Conservation (phyloP, 441 rosid species). For the Eutrema salsugineum region DNA sequence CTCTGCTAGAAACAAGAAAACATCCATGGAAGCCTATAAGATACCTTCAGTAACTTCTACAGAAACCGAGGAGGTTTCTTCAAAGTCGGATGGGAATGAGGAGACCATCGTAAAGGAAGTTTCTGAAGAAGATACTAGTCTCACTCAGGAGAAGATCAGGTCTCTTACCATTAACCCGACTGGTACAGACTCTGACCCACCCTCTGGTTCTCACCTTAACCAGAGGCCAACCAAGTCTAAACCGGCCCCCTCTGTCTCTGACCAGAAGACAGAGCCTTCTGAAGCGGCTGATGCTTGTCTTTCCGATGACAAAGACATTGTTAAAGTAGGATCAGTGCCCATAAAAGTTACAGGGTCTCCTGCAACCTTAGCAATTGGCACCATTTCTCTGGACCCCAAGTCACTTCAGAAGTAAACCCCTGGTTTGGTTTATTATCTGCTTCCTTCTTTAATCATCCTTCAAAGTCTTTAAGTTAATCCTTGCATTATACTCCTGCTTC, state of each 20-base stretch:
- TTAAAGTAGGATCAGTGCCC: constrained; percentile 69
- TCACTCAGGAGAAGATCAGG: constrained; percentile 34
- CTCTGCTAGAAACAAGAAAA: constrained; percentile 30
- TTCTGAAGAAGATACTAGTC: constrained; percentile 22
- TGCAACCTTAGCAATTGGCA: constrained; percentile 49
- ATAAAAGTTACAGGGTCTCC: constrained; percentile 62
- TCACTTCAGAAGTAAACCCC: constrained; percentile 31
- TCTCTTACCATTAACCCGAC: constrained; percentile 43
- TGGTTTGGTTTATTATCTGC: not conserved
- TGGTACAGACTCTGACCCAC: constrained; percentile 23
- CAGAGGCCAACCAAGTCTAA: constrained; percentile 9
- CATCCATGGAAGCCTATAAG: constrained; percentile 19
- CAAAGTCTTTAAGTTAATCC: not conserved
- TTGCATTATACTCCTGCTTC: not conserved
- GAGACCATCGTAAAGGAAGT: constrained; percentile 9
- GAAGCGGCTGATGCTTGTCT: constrained; percentile 16
- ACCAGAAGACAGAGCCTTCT: not conserved
- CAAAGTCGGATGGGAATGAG: constrained; percentile 19
- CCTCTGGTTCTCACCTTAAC: constrained; percentile 8
- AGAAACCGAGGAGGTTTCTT: constrained; percentile 19
- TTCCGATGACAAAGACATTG: constrained; percentile 26
- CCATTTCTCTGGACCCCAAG: constrained; percentile 57
- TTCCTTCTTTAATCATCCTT: not conserved
- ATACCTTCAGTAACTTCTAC: constrained; percentile 27
- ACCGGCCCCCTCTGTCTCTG: not conserved